Base-by-base conservation (phyloP, 331 rosid species). In the Arachis monticola region DNA sequence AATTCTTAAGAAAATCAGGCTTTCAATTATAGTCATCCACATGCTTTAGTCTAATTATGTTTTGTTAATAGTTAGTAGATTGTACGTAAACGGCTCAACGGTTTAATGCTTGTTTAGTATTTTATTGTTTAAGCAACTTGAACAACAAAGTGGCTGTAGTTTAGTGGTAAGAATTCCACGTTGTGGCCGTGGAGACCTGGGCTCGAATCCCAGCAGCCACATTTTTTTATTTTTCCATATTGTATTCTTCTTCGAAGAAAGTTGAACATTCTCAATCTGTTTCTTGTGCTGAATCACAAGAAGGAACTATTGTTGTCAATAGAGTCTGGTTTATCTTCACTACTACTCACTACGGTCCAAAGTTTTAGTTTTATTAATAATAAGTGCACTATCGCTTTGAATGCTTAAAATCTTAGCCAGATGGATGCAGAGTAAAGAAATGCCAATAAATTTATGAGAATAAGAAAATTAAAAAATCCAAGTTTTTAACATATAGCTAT, bases 141-240 rank as follows among this genome's bases (percentile, higher is more conserved):
- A 5, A 1, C 10, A 55, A 55, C 4, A 6, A 5, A 4, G 91
- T 84, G 88, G 91, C 88, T 87, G 87, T 82, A 80, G 85, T 87
- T 84, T 87, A 84, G 87, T 84, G 87, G 87, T 87, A 69, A 87
- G 87, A 87, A 80, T 82, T 84, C 87, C 85, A 84, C 83, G 85
- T 79, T 87, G 98, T 90, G 95, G 95, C 92, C 95, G 90, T 88
- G 93, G 95, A 92, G 98, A 92, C 91, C 90, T 87, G 92, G 92
- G 93, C 92, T 86, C 86, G 96, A 93, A 86, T 91, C 96, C 91
- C 88, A 90, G 81, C 92, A 75, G 85, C 87, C 87, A 88, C 88
- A 38, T 38, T 3, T 38, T 38, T 38, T 5, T 38, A 38, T 4
- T 38, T 38, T 38, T 38, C 4, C 41, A 75, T 1, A 55, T 6